A percentile compares a stretch with the other conserved stretches of the same genome.
Evolutionary conservation across 2,329 filamentous ascomycete species (phyloP).

Genomic region (Drechslerella stenobrocha): DNA sequence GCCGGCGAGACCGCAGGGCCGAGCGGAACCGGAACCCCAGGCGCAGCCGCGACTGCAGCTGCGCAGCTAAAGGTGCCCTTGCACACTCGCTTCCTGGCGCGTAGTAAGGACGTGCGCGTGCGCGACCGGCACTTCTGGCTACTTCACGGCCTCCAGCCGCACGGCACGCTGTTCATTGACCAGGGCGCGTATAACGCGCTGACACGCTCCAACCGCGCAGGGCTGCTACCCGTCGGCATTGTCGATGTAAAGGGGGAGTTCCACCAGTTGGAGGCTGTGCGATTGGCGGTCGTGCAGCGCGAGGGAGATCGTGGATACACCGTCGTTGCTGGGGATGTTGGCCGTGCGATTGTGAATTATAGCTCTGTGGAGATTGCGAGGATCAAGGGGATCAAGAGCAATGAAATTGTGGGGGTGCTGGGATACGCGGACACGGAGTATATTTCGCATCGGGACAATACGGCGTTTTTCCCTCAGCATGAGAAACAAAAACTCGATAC

Average conservation of each 20-base stretch:
- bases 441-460: slow-evolving; percentile 51
- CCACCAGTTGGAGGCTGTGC: slow-evolving; percentile 87
- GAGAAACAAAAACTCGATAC: slow-evolving; percentile 21
- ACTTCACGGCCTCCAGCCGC: slow-evolving; percentile 83
- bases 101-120: slow-evolving; percentile 69
- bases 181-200: slow-evolving; percentile 81
- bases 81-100: slow-evolving; percentile 91
- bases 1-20: background rate
- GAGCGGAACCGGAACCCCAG: background rate
- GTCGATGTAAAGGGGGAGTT: slow-evolving; percentile 86
- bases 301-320: slow-evolving; percentile 58
- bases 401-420: slow-evolving; percentile 75
- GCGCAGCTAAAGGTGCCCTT: slow-evolving; percentile 60
- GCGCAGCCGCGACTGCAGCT: background rate
- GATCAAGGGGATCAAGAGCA: slow-evolving; percentile 82
- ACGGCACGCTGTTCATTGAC: slow-evolving; percentile 91
- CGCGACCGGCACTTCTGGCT: slow-evolving; percentile 97
- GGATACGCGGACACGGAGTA: slow-evolving; percentile 71
- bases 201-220: slow-evolving; percentile 69
- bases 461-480: slow-evolving; percentile 51
- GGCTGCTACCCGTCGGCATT: slow-evolving; percentile 86
- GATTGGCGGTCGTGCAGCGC: slow-evolving; percentile 77
- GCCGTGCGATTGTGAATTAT: slow-evolving; percentile 89
- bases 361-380: slow-evolving; percentile 78
- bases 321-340: slow-evolving; percentile 70